A percentile compares a stretch with the other conserved stretches of the same genome.
Conservation (phyloP, 2,329 filamentous ascomycete genomes). For the Tolypocladium ovalisporum region DNA sequence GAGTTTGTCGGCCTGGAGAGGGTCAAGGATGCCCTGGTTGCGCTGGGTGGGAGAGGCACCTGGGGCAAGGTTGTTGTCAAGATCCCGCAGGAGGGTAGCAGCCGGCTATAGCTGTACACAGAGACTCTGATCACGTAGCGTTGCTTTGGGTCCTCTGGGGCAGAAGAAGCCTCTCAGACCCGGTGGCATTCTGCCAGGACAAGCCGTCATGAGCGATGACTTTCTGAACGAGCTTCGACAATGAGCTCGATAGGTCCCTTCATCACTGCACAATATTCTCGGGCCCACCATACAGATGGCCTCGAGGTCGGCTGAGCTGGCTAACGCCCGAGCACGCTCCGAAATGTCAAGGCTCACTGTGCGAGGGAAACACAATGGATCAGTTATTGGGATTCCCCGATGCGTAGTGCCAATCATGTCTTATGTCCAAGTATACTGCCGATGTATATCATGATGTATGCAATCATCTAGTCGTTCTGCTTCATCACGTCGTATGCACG, state of each 20-base stretch:
- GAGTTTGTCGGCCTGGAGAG: conserved; percentile 75
- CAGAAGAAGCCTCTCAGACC: too few relatives aligned
- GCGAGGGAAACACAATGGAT: too few relatives aligned
- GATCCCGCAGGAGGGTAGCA: conserved; percentile 56
- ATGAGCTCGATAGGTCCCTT: background rate
- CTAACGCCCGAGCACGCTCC: background rate
- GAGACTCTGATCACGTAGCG: background rate
- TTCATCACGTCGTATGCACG: background rate
- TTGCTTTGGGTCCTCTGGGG: too few relatives aligned
- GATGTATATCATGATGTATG: background rate
- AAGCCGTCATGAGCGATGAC: background rate
- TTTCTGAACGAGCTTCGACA: background rate
- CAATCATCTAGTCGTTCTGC: background rate
- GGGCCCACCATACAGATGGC: too few relatives aligned
- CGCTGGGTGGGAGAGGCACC: conserved; percentile 68
- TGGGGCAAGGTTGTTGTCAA: conserved; percentile 97
- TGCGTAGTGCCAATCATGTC: too few relatives aligned
- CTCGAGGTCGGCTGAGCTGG: too few relatives aligned
- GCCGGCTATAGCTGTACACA: conserved; percentile 33
- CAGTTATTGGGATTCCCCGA: too few relatives aligned
- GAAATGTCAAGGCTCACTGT: background rate
- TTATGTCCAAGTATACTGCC: background rate
- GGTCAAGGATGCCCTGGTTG: conserved; percentile 64
- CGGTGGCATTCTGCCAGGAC: too few relatives aligned
- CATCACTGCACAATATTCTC: too few relatives aligned